Evolutionary conservation across 2,329 filamentous ascomycete genomes (phyloP).

Genomic region (Epichloe typhina): DNA sequence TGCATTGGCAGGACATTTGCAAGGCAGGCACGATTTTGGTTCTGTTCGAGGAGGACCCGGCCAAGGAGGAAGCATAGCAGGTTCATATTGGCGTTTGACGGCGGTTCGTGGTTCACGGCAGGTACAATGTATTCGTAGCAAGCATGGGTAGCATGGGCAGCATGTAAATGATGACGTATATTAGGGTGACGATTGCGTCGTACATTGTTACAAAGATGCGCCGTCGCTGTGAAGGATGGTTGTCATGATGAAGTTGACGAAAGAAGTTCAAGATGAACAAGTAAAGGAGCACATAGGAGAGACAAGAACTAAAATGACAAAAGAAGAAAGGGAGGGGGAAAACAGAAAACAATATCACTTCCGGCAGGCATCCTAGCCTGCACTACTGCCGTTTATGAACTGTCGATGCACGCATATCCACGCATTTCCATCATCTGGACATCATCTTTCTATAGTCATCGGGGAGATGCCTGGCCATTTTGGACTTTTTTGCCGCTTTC

Average conservation of each 20-base stretch:
- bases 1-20: conserved; percentile 50
- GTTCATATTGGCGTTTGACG: conserved; percentile 7
- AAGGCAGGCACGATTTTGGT: conserved; percentile 65
- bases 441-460: conserved; percentile 21
- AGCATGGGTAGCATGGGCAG: neutral
- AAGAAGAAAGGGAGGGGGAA: no score
- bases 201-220: neutral
- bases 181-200: neutral
- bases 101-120: conserved; percentile 1
- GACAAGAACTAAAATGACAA: neutral
- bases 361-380: neutral
- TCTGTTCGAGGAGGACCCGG: conserved; percentile 47
- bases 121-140: neutral
- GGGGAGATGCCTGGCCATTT: conserved; percentile 21
- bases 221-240: neutral
- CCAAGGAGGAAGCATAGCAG: conserved; percentile 14
- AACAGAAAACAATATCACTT: no score
- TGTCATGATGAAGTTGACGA: neutral
- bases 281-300: neutral
- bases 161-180: conserved; percentile 1
- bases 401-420: neutral
- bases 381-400: neutral
- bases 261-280: neutral
- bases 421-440: conserved; percentile 6
- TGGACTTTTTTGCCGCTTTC: conserved; percentile 21